These are phyloP conservation scores for Panus rudis DNA, from an alignment of 768 basidiomycete species.

Conservation along the genomic window DNA sequence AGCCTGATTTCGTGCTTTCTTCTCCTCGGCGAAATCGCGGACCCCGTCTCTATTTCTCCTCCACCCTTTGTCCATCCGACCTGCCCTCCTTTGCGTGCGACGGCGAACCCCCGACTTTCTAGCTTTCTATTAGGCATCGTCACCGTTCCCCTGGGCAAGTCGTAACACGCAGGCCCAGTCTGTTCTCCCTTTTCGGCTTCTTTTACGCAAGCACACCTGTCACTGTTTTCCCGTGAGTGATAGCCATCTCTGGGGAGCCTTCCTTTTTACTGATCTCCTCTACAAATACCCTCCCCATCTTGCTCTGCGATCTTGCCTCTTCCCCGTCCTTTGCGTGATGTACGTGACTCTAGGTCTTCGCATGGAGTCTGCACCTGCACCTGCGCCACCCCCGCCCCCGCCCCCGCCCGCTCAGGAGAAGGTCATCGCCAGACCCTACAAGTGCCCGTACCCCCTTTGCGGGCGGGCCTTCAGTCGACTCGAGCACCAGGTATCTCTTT, in stretches of 20 bases:
- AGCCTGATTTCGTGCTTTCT: no score
- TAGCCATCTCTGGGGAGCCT: not conserved
- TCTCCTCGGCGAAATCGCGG: no score
- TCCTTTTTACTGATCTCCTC: not conserved
- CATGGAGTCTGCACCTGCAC: constrained; percentile 17
- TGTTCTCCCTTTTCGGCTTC: no score
- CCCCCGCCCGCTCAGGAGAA: constrained; percentile 29
- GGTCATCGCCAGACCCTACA: constrained; percentile 72
- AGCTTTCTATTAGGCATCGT: no score
- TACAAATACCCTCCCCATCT: constrained; percentile 3
- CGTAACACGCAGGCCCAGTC: no score
- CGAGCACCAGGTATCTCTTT: constrained; percentile 77
- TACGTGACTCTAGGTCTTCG: constrained; percentile 4
- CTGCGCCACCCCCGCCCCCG: constrained; percentile 14
- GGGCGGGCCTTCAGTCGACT: constrained; percentile 94
- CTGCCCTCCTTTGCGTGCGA: no score
- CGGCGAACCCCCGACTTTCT: no score
- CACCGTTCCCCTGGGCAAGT: no score
- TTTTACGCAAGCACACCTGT: no score
- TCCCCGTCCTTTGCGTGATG: not conserved
- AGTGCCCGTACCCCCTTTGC: constrained; percentile 88
- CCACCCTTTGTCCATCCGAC: no score
- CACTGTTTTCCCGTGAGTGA: constrained; percentile 2
- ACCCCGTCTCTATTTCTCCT: no score
- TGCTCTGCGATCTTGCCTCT: not conserved